A percentile compares a stretch with the other conserved stretches of the same genome.
phyloP scores from a whole-genome alignment of 306 rosid species.

The Quercus mongolica region DNA sequence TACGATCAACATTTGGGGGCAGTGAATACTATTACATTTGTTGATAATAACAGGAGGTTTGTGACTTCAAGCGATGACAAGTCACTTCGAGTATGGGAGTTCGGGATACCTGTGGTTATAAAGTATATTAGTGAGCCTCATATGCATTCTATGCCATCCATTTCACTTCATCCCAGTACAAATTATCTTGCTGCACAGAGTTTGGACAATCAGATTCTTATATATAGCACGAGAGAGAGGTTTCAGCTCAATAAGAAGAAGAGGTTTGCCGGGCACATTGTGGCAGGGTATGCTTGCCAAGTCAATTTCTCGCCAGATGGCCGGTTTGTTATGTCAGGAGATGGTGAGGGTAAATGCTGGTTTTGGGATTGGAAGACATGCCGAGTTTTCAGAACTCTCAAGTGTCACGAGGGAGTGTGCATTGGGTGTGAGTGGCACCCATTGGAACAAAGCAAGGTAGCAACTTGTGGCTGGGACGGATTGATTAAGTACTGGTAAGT shows the following conservation, averaged over 20 bases:
- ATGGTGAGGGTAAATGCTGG: slow-evolving; percentile 97
- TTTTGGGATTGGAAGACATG: slow-evolving; percentile 99
- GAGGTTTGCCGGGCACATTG: slow-evolving; percentile 95
- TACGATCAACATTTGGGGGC: slow-evolving; percentile 99
- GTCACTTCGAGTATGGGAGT: slow-evolving; percentile 96
- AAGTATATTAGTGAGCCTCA: slow-evolving; percentile 98
- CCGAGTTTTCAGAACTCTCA: slow-evolving; percentile 92
- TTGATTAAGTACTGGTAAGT: slow-evolving; percentile 92
- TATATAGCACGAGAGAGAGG: slow-evolving; percentile 93
- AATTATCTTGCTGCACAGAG: slow-evolving; percentile 99
- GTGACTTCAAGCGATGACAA: slow-evolving; percentile 97
- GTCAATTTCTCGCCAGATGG: slow-evolving; percentile 96
- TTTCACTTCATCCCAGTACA: slow-evolving; percentile 81
- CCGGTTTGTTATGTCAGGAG: slow-evolving; percentile 92
- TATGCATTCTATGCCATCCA: slow-evolving; percentile 99
- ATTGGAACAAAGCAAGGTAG: slow-evolving; percentile 92
- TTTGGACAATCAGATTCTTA: slow-evolving; percentile 97
- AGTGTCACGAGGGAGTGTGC: slow-evolving; percentile 92
- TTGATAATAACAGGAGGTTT: slow-evolving; percentile 92
- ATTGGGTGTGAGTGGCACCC: slow-evolving; percentile 96
- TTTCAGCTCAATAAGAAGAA: slow-evolving; percentile 96
- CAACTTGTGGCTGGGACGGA: slow-evolving; percentile 99
- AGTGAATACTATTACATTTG: slow-evolving; percentile 94
- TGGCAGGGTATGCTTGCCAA: slow-evolving; percentile 92
- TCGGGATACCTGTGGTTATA: slow-evolving; percentile 92